Evolutionary conservation across 441 rosid genomes (phyloP).

Genomic region (Adansonia gregorii): DNA sequence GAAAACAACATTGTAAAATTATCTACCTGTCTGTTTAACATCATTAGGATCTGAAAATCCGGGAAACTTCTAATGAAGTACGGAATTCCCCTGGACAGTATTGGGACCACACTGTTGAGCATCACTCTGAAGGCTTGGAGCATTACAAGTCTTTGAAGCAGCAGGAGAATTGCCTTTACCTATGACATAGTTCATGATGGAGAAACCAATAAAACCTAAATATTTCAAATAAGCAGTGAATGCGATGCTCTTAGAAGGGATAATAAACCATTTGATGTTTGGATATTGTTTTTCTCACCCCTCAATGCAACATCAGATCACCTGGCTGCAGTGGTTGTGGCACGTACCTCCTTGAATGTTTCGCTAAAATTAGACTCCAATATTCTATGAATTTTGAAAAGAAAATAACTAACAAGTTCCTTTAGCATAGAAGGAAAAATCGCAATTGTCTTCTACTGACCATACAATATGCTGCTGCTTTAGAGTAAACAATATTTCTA

Average conservation of each 20-base stretch:
- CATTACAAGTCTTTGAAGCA: slow-evolving; percentile 42
- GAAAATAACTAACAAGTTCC: background rate
- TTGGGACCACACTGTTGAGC: slow-evolving; percentile 40
- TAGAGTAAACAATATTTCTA: slow-evolving; percentile 12
- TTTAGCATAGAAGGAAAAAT: background rate
- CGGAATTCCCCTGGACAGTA: slow-evolving; percentile 45
- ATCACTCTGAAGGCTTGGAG: slow-evolving; percentile 42
- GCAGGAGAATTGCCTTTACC: slow-evolving; percentile 52
- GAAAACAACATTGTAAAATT: slow-evolving; percentile 16
- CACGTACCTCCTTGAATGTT: slow-evolving; percentile 54
- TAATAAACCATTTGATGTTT: slow-evolving; percentile 47
- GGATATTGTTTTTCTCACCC: slow-evolving; percentile 52
- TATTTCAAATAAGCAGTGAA: slow-evolving; percentile 18
- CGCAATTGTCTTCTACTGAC: background rate
- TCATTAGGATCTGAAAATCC: slow-evolving; percentile 75
- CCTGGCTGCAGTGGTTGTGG: slow-evolving; percentile 45
- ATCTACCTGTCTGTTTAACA: slow-evolving; percentile 64
- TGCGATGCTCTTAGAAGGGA: slow-evolving; percentile 41
- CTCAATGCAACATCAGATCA: slow-evolving; percentile 54
- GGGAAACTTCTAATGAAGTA: slow-evolving; percentile 64
- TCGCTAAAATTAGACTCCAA: slow-evolving; percentile 29
- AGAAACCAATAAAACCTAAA: slow-evolving; percentile 17
- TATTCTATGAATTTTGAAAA: slow-evolving; percentile 1
- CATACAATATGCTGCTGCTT: background rate
- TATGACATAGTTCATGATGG: slow-evolving; percentile 38